Conservation (phyloP, 495 filamentous ascomycete species). For the Xylaria flabelliformis region DNA sequence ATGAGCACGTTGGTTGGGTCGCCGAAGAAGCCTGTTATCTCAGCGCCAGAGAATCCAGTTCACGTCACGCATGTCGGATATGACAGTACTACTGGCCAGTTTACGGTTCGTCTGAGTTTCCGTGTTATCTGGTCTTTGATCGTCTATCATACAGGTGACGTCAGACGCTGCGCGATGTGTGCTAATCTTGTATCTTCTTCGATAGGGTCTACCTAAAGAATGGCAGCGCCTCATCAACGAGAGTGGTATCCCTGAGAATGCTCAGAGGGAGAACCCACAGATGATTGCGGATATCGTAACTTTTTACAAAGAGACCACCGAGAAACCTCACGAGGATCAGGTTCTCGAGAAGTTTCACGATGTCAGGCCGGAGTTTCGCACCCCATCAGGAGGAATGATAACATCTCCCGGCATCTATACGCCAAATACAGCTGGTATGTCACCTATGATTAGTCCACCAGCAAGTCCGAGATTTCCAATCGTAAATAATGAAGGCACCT, state of each 20-base stretch:
- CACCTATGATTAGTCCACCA: conserved; percentile 78
- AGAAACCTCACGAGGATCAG: conserved; percentile 79
- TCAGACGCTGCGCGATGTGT: conserved; percentile 28
- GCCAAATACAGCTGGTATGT: conserved; percentile 59
- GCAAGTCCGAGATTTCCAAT: conserved; percentile 91
- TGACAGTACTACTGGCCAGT: conserved; percentile 95
- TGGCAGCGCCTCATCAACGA: conserved; percentile 96
- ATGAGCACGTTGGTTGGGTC: conserved; percentile 92
- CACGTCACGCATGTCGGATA: conserved; percentile 98
- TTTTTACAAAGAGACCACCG: conserved; percentile 93
- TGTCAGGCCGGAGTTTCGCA: conserved; percentile 66
- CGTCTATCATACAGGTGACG: conserved; percentile 27
- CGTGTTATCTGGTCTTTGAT: background rate
- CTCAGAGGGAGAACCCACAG: conserved; percentile 93
- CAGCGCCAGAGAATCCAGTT: conserved; percentile 93
- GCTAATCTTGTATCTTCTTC: conserved; percentile 36
- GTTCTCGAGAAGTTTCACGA: conserved; percentile 96
- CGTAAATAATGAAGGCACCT: conserved; percentile 85
- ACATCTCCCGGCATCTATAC: conserved; percentile 55
- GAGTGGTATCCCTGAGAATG: conserved; percentile 94
- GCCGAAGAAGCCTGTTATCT: conserved; percentile 89
- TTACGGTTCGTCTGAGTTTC: conserved; percentile 72
- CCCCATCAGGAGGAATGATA: conserved; percentile 49
- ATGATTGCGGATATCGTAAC: conserved; percentile 92
- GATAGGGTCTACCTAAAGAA: conserved; percentile 90